A percentile compares a stretch with the other conserved stretches of the same genome.
Evolutionary conservation across 1,284 basidiomycete genomes (phyloP).

Genomic region (Ceratobasidium sp.): DNA sequence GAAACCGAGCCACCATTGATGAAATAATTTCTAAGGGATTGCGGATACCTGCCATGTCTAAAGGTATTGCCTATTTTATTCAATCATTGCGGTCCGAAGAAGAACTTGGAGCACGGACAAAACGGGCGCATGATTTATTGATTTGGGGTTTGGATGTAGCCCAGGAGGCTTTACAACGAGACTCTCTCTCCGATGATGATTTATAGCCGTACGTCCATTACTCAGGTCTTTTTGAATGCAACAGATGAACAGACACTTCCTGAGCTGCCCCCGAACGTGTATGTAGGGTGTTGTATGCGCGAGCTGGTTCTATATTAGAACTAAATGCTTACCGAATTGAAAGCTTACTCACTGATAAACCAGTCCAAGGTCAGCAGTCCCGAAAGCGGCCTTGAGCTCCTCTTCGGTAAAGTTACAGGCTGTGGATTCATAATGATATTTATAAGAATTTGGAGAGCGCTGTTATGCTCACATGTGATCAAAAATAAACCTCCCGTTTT

Average conservation of each 20-base stretch:
- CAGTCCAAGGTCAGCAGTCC: slow-evolving; percentile 65
- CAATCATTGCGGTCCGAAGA: slow-evolving; percentile 23
- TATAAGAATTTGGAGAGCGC: neutral
- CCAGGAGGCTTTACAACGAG: slow-evolving; percentile 37
- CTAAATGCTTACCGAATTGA: neutral
- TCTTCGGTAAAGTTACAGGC: slow-evolving; percentile 92
- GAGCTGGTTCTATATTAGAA: slow-evolving; percentile 64
- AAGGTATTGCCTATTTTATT: slow-evolving; percentile 79
- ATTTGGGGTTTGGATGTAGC: slow-evolving; percentile 37
- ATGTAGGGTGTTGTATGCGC: slow-evolving; percentile 76
- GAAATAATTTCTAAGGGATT: slow-evolving; percentile 79
- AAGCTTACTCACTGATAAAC: slow-evolving; percentile 70
- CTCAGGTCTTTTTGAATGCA: slow-evolving; percentile 71
- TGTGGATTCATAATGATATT: slow-evolving; percentile 54
- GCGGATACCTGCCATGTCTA: slow-evolving; percentile 70
- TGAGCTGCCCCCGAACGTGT: slow-evolving; percentile 81
- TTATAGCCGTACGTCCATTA: slow-evolving; percentile 13
- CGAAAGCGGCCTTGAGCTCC: slow-evolving; percentile 77
- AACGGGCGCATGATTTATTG: slow-evolving; percentile 27
- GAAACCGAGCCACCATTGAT: slow-evolving; percentile 75
- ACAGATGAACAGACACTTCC: slow-evolving; percentile 81
- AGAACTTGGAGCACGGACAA: slow-evolving; percentile 12
- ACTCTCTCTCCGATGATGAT: slow-evolving; percentile 40
- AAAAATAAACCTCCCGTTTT: slow-evolving; percentile 80
- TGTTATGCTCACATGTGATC: slow-evolving; percentile 77